phyloP scores from a whole-genome alignment of 148 eudicot species.

The Salicornia ramosissima region DNA sequence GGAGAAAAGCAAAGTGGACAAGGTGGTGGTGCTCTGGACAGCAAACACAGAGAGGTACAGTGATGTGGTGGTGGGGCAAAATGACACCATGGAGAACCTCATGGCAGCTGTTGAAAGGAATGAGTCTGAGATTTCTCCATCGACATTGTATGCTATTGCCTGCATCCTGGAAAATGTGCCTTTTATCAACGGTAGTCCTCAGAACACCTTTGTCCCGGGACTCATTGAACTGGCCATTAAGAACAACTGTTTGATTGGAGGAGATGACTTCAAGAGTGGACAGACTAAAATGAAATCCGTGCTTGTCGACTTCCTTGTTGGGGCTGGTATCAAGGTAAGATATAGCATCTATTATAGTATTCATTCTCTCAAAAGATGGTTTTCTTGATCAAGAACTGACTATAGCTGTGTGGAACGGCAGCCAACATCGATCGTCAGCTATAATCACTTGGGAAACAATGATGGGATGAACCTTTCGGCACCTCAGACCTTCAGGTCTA shows the following conservation, averaged over 20 bases:
- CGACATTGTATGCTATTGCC: conserved; percentile 80
- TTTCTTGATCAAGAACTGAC: neutral
- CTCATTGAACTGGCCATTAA: conserved; percentile 81
- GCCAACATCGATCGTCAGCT: conserved; percentile 99
- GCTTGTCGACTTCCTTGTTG: conserved; percentile 96
- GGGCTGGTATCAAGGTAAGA: conserved; percentile 96
- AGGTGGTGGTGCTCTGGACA: conserved; percentile 94
- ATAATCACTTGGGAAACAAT: conserved; percentile 98
- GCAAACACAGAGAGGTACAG: conserved; percentile 98
- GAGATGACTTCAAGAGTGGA: conserved; percentile 99
- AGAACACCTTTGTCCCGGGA: conserved; percentile 97
- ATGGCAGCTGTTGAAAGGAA: conserved; percentile 72
- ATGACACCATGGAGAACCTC: conserved; percentile 77
- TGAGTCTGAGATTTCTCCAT: conserved; percentile 93
- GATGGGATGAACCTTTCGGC: conserved; percentile 99
- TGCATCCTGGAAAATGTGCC: conserved; percentile 85
- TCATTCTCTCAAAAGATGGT: no score
- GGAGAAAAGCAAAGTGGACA: conserved; percentile 87
- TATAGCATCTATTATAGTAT: neutral
- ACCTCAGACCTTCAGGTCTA: conserved; percentile 94
- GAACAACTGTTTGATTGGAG: conserved; percentile 87
- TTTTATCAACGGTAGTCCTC: conserved; percentile 97
- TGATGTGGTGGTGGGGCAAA: conserved; percentile 76
- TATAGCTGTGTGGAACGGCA: conserved; percentile 22
- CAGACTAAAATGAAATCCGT: conserved; percentile 99